Evolutionary conservation across 495 filamentous ascomycete species (phyloP).

Genomic region (Penicillium arizonense): DNA sequence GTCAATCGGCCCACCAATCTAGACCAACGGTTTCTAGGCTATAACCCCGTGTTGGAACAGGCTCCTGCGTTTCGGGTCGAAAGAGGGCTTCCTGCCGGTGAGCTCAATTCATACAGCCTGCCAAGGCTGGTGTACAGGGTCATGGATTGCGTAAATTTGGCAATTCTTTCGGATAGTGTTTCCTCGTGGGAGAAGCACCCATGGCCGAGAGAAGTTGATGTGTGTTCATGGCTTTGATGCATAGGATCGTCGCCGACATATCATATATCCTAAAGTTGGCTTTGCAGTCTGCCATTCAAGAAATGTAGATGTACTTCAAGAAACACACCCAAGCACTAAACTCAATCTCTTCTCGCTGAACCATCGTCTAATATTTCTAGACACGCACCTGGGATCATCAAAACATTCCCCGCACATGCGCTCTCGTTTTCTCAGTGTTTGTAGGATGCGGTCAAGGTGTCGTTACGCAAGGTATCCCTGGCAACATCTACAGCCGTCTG

Average conservation of each 20-base stretch:
- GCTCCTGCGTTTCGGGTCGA: background rate
- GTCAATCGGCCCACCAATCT: background rate
- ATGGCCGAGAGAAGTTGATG: background rate
- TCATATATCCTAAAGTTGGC: background rate
- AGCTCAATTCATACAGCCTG: background rate
- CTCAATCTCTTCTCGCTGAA: no score
- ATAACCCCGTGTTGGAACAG: slow-evolving; percentile 2
- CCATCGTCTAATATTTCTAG: no score
- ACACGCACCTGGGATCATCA: no score
- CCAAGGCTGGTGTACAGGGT: background rate
- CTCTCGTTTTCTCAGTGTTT: no score
- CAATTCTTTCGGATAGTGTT: background rate
- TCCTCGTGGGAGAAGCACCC: background rate
- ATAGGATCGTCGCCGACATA: background rate
- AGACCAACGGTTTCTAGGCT: background rate
- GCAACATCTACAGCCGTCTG: no score
- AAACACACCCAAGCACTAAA: background rate
- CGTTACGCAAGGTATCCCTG: no score
- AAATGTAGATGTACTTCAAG: background rate
- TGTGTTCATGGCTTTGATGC: background rate
- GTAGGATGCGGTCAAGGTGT: no score
- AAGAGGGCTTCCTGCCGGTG: background rate
- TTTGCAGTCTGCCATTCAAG: background rate
- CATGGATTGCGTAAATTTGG: background rate
- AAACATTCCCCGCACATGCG: no score